Evolutionary conservation across 352 stramenopile genomes (phyloP).

Genomic region (Poterioochromonas sp.): DNA sequence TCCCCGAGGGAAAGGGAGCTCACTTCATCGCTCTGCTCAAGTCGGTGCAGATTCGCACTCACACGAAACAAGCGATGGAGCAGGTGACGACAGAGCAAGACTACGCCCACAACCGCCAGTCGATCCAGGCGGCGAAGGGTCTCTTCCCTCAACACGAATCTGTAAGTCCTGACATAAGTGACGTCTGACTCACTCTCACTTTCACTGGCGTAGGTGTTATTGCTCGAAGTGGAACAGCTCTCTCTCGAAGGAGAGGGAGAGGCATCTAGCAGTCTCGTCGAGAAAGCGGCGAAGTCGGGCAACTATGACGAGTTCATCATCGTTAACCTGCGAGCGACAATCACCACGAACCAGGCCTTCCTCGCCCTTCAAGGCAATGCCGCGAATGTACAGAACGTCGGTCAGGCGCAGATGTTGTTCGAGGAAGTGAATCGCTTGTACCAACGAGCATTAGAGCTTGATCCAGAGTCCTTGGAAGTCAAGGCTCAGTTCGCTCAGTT

Average conservation of each 20-base stretch:
- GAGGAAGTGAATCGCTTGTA: neutral
- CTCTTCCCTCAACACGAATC: constrained; percentile 4
- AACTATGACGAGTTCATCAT: neutral
- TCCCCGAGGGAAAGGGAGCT: neutral
- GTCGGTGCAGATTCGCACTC: neutral
- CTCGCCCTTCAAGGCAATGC: neutral
- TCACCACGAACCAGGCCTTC: neutral
- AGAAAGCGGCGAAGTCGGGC: neutral
- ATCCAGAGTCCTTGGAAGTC: constrained; percentile 1
- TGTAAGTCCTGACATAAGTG: neutral
- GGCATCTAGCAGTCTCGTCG: neutral
- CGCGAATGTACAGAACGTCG: neutral
- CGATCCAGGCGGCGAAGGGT: constrained; percentile 4
- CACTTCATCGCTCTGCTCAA: neutral
- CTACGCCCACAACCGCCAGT: neutral
- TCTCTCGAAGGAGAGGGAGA: neutral
- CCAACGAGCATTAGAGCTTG: neutral
- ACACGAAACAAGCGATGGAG: neutral
- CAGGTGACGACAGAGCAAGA: neutral
- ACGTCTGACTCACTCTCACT: no score
- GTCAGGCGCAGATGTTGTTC: constrained; percentile 12
- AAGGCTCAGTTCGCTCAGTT: neutral
- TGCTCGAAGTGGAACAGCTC: constrained; percentile 17
- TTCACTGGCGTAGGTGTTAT: no score
- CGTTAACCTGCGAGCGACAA: no score